phyloP scores from a whole-genome alignment of 768 basidiomycete genomes.

The Neoboletus magnificus region DNA sequence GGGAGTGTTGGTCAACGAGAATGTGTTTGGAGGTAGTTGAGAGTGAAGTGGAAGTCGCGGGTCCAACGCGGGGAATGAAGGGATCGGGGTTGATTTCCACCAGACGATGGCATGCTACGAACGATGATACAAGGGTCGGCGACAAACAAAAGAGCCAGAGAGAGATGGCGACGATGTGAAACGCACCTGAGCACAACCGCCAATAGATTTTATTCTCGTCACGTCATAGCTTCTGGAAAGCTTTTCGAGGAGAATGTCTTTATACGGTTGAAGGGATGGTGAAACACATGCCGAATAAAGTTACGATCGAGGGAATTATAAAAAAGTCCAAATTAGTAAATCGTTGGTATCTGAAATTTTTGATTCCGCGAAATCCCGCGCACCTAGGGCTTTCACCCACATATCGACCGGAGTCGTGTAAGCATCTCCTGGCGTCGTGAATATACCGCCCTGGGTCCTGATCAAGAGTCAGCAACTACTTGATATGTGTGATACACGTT shows the following conservation, averaged over 20 bases:
- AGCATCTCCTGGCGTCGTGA: constrained; percentile 81
- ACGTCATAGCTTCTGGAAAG: constrained; percentile 68
- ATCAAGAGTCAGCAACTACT: constrained; percentile 17
- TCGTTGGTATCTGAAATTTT: constrained; percentile 45
- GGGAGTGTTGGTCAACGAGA: constrained; percentile 72
- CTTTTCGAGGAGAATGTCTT: constrained; percentile 76
- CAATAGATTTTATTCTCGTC: constrained; percentile 67
- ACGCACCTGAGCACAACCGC: constrained; percentile 75
- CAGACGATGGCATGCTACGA: constrained; percentile 70
- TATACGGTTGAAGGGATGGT: constrained; percentile 12
- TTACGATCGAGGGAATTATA: constrained; percentile 32
- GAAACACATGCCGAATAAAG: constrained; percentile 22
- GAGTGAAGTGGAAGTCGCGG: constrained; percentile 64
- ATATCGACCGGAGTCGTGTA: constrained; percentile 87
- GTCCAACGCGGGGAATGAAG: constrained; percentile 69
- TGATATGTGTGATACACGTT: constrained; percentile 12
- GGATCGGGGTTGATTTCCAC: constrained; percentile 80
- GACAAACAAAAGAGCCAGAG: not conserved
- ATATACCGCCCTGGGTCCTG: constrained; percentile 84
- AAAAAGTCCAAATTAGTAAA: constrained; percentile 35
- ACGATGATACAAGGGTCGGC: not conserved
- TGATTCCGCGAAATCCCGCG: constrained; percentile 49
- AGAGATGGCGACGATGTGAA: not conserved
- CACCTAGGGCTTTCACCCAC: constrained; percentile 87
- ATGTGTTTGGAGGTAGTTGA: constrained; percentile 64